Base-by-base conservation (phyloP, 1,284 basidiomycete genomes). In the Anthracocystis setariae region DNA sequence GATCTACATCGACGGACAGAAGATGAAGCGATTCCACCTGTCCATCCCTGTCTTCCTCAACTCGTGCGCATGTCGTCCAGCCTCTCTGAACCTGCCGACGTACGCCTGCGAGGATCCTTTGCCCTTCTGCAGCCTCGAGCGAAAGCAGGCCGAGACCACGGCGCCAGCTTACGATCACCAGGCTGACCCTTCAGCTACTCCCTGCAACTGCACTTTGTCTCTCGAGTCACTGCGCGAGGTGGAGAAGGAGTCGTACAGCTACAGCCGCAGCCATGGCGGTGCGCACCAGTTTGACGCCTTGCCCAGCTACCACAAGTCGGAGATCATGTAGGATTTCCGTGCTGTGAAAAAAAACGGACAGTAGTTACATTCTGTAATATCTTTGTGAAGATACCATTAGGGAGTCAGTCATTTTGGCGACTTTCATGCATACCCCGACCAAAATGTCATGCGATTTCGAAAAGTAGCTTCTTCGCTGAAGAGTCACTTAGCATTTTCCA, bases 1-100 rank as follows among this genome's bases (percentile, higher is more conserved):
- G 42, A 52, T 66, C 52, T 60, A 59, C 44, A 20, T 69, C 23
- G 66, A 63, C 25, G 45, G 46, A 3, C 60, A 69, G 25, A 62
- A 59, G 54, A 48, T 69, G 46, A 69, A 69, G 52, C 59, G 66
- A 8, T 69, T 69, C 56, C 59, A 55, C 42, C 46, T 69, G 1
- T 51, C 51, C 8, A 46, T 58, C 18, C 59, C 59, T 2, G 49
- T 59, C 27, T 39, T 50, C 15, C 40, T 69, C 44, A 50, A 48
- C 50, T 63, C 60, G 29, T 69, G 66, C 33, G 55, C 40, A 1
- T 69, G 66, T 27, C 40, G 59, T 35, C 60, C 60, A 9, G 60
- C 50, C 45, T 63, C 60, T 25, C 43, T 69, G n/a, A 63, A 49
- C 43, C 60, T 69, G 20, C 66, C 66, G 0, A 21, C 55, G 37